Conservation (phyloP, 768 basidiomycete genomes). For the Hericium erinaceus region DNA sequence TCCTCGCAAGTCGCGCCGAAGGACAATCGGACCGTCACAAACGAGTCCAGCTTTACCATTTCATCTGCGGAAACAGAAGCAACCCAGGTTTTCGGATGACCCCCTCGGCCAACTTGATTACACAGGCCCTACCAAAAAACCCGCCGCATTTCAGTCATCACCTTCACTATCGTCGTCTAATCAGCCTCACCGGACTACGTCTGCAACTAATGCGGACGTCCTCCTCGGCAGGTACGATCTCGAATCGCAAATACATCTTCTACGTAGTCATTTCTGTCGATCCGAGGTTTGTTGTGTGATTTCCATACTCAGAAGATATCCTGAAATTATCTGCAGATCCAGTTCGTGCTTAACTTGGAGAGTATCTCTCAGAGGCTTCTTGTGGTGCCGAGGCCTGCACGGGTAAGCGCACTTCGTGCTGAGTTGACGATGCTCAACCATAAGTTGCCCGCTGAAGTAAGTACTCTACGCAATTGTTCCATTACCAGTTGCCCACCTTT, state of each 20-base stretch:
- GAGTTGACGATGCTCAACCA: conserved; percentile 95
- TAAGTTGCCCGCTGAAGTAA: conserved; percentile 88
- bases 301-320: not conserved
- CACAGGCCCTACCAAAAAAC: conserved; percentile 23
- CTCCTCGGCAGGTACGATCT: conserved; percentile 62
- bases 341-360: conserved; percentile 83
- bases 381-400: conserved; percentile 87
- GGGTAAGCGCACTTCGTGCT: conserved; percentile 92
- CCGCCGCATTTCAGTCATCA: conserved; percentile 59
- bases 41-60: conserved; percentile 68
- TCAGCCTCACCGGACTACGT: conserved; percentile 36
- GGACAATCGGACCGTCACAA: conserved; percentile 47
- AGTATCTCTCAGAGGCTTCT: conserved; percentile 87
- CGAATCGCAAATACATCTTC: conserved; percentile 57
- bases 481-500: conserved; percentile 4
- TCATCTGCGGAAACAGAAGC: conserved; percentile 42
- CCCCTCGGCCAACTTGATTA: conserved; percentile 62
- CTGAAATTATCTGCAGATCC: conserved; percentile 40
- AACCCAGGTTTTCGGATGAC: conserved; percentile 57
- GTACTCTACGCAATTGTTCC: not conserved
- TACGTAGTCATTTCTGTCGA: conserved; percentile 81
- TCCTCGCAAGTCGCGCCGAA: conserved; percentile 6
- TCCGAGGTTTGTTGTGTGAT: conserved; percentile 52
- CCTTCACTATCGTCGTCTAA: conserved; percentile 51
- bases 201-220: conserved; percentile 37